Base-by-base conservation (phyloP, 2,329 filamentous ascomycete genomes). In the Alternaria incomplexa region DNA sequence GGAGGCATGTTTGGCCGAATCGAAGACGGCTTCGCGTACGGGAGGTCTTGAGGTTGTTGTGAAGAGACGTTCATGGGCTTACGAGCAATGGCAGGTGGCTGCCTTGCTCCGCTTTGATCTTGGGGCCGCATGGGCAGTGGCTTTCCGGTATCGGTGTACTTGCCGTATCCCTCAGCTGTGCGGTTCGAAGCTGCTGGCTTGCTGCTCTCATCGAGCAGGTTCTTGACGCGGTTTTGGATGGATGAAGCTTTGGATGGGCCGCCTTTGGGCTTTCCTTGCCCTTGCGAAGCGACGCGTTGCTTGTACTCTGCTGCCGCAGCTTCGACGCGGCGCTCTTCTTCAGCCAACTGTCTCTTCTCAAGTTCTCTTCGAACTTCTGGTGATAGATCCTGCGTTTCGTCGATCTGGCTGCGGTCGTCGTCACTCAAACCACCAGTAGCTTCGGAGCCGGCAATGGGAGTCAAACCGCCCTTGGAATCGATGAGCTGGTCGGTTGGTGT, bases 161-260 rank as follows among this genome's bases (percentile, higher is more conserved):
- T 90, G 8, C 96, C 96, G 77, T 98, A 98, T 0, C 95, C 95
- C 67, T 94, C 90, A 1, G 94, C 94, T 1, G 93, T 97, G 68
- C 90, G 89, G 26, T 88, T 86, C 13, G 83, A 81, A 1, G 85
- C 77, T 1, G 85, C 81, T 6, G 88, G 84, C 56, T 79, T 80
- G 58, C 69, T 72, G 44, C 91, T 93, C 73, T 97, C 94, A 64
- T 90, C 90, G 15, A 99, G 83, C 53, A 98, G 84, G 53, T 88
- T 93, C 81, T 96, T 92, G 58, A 99, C 93, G 67, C 95, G 90
- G 75, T 92, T 93, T 77, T 98, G 93, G 71, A 99, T 99, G 25
- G 90, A 92, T n/a, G 89, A 87, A 17, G 93, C 93, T 45, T 90
- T 85, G 13, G 88, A 88, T 15, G 81, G 82, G 17, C 77, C 79